Evolutionary conservation across 768 basidiomycete genomes (phyloP).

Genomic region (Ephemerocybe angulata): DNA sequence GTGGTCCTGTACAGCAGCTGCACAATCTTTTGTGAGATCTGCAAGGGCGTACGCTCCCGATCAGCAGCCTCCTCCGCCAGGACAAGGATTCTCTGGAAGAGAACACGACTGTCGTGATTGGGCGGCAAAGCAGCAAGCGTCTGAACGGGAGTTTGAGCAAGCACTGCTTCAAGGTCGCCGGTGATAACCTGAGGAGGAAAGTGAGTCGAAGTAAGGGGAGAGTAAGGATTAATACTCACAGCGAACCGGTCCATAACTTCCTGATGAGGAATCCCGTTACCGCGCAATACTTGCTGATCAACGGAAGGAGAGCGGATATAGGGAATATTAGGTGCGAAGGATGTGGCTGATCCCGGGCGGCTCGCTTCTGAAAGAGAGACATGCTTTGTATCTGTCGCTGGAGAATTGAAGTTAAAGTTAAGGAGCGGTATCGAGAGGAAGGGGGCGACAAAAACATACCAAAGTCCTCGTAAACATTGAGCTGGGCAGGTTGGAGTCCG

Average conservation of each 20-base stretch:
- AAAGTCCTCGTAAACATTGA: conserved; percentile 94
- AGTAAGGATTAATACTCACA: conserved; percentile 37
- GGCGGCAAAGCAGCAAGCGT: conserved; percentile 69
- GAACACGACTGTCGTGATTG: conserved; percentile 81
- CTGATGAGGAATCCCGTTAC: conserved; percentile 56
- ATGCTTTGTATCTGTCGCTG: conserved; percentile 54
- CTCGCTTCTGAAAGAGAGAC: conserved; percentile 35
- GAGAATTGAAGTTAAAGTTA: conserved; percentile 14
- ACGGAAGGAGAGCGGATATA: conserved; percentile 64
- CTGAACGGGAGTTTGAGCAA: conserved; percentile 70
- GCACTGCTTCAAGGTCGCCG: conserved; percentile 75
- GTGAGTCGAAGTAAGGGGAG: conserved; percentile 6
- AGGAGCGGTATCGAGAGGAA: neutral
- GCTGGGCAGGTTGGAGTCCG: conserved; percentile 79
- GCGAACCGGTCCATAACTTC: conserved; percentile 89
- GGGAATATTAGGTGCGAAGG: conserved; percentile 46
- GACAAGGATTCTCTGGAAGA: conserved; percentile 78
- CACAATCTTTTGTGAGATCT: conserved; percentile 96
- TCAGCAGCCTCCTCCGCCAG: conserved; percentile 79
- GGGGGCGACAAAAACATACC: conserved; percentile 41
- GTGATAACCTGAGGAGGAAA: conserved; percentile 32
- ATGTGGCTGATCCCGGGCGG: conserved; percentile 67
- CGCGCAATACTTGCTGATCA: conserved; percentile 43
- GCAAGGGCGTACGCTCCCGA: conserved; percentile 80
- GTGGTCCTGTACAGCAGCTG: conserved; percentile 90